Conservation (phyloP, 345 rosid species). For the Camelina laxa region DNA sequence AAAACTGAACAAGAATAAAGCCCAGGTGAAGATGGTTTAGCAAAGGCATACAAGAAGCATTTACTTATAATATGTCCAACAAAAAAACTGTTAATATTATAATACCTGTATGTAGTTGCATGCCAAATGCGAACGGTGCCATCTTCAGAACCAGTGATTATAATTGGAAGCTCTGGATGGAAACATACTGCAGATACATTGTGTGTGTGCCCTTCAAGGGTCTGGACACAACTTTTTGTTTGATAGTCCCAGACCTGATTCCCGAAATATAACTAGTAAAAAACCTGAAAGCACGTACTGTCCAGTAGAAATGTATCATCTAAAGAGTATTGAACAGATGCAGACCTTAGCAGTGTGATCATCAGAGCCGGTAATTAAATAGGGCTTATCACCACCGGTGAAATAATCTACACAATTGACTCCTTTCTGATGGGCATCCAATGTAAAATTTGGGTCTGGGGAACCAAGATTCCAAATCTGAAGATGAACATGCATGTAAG, state of each 20-base stretch:
- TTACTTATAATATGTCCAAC: not conserved
- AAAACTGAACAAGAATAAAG: conserved; percentile 17
- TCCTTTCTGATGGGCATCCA: conserved; percentile 95
- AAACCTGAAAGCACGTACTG: conserved; percentile 20
- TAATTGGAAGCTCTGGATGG: conserved; percentile 84
- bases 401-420: conserved; percentile 94
- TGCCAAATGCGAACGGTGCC: conserved; percentile 87
- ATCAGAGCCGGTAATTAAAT: conserved; percentile 89
- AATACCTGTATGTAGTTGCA: conserved; percentile 74
- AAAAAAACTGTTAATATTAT: conserved; percentile 7
- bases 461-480: conserved; percentile 98
- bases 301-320: conserved; percentile 12
- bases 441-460: conserved; percentile 90
- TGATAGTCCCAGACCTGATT: conserved; percentile 87
- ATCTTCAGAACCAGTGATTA: conserved; percentile 86
- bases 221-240: conserved; percentile 86
- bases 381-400: conserved; percentile 94
- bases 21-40: conserved; percentile 3
- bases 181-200: conserved; percentile 86
- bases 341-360: conserved; percentile 94
- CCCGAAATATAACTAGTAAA: conserved; percentile 38
- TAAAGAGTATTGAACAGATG: conserved; percentile 19
- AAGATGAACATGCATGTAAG: conserved; percentile 33
- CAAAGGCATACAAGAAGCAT: conserved; percentile 3
- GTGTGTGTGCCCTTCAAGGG: conserved; percentile 81